These are phyloP conservation scores for Chlorokybus atmophyticus DNA, from an alignment of 139 green algal species.

Conservation along the genomic window DNA sequence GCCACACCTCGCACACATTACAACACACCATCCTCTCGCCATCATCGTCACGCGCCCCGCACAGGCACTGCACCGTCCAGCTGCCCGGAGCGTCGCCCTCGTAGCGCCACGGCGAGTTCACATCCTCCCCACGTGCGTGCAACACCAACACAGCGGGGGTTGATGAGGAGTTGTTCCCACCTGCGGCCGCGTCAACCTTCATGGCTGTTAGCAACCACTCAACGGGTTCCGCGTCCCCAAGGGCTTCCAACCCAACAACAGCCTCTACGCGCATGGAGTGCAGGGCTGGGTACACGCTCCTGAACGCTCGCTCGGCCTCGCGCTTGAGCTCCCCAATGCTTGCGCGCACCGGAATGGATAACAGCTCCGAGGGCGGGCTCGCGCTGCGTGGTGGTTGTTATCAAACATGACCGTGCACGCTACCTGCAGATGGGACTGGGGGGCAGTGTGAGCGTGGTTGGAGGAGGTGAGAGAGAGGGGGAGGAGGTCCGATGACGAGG, in stretches of 20 bases:
- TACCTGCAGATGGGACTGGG: too few species aligned
- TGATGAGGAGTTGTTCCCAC: too few species aligned
- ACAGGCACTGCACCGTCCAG: constrained; percentile 72
- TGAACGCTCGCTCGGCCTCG: constrained; percentile 30
- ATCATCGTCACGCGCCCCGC: constrained; percentile 78
- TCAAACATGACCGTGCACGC: too few species aligned
- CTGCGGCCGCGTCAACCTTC: too few species aligned
- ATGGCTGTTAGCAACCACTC: neutral
- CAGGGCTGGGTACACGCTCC: constrained; percentile 59
- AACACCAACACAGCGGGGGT: neutral
- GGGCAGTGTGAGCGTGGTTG: too few species aligned
- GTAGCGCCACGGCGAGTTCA: constrained; percentile 5
- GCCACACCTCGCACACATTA: constrained; percentile 71
- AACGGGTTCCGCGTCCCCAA: neutral
- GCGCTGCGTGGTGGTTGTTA: too few species aligned
- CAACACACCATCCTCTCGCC: constrained; percentile 91
- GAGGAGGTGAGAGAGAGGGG: too few species aligned
- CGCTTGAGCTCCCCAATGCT: constrained; percentile 36
- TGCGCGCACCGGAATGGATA: neutral
- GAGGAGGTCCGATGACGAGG: neutral
- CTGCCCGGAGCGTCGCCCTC: constrained; percentile 58
- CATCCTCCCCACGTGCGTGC: neutral
- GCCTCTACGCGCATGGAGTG: constrained; percentile 20
- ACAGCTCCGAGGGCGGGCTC: neutral
- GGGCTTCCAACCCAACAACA: constrained; percentile 7